Evolutionary conservation across 2,329 filamentous ascomycete species (phyloP), one percentile per base, ranked within the genome.

Genomic region (Venturia nashicola): DNA sequence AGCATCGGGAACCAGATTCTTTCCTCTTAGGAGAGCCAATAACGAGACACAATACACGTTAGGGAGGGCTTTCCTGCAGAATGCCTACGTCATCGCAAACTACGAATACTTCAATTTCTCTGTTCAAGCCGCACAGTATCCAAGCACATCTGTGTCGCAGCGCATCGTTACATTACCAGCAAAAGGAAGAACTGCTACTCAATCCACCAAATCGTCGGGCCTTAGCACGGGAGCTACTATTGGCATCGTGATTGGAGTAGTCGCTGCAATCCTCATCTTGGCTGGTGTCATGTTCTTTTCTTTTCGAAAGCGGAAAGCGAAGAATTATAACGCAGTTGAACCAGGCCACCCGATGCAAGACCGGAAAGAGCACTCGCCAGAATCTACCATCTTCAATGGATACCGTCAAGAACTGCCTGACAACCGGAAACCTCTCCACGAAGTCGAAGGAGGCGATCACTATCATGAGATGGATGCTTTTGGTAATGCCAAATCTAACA

Each of bases 1-100:
- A 36, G 32, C 51, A 18, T 57, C 51, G n/a, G 51, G 51, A 6
- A 57, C 51, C 5, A 34, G 51, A 34, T 90, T 89, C 70, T 90
- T 90, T 65, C 86, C 87, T 3, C 77, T 91, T 61, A 80, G 83
- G 68, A 81, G 82, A 66, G 77, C 82, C 12, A 69, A 78, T 20
- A 78, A 82, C 65, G 78, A 79, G 44, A 77, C 76, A 14, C 79
- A 83, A 67, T 81, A 84, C 71, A 81, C 86, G 11, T 79, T 90
- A 44, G 88, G 88, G 8, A 80, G 86, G 42, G 81, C 83, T 0
- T 90, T 90, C 67, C 74, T 91, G 62, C 88, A 90, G 70, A 87
- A 90, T 72, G 82, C 86, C 1, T 81, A 81, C 66, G 64, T 81
- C 57, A 74, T 72, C 2, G 78, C 79, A 7, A 78, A 81, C 65